A percentile compares a stretch with the other conserved stretches of the same genome.
phyloP scores from a whole-genome alignment of 106 monocot species.

The Iris macrosiphon region DNA sequence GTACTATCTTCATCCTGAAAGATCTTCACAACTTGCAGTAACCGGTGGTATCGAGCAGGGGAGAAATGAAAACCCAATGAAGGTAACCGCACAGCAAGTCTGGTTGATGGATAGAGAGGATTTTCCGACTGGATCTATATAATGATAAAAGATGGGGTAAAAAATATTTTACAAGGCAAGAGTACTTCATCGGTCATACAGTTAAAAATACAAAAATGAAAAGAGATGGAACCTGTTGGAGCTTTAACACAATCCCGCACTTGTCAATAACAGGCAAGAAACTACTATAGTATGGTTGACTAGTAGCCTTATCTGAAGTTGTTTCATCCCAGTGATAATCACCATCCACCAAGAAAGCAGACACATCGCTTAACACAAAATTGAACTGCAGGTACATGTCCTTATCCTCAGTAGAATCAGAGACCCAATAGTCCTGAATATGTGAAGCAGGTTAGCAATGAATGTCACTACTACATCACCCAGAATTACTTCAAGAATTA shows the following conservation, averaged over 20 bases:
- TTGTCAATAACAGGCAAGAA: constrained; percentile 89
- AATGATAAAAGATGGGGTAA: constrained; percentile 1
- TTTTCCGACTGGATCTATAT: constrained; percentile 65
- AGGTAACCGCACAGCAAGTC: constrained; percentile 75
- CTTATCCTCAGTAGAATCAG: constrained; percentile 39
- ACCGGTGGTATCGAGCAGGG: constrained; percentile 90
- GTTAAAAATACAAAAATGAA: background rate
- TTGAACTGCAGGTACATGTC: constrained; percentile 83
- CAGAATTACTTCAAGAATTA: constrained; percentile 8
- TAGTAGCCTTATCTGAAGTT: constrained; percentile 9
- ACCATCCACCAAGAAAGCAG: constrained; percentile 96
- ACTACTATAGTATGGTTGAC: constrained; percentile 7
- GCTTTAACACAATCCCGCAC: constrained; percentile 62
- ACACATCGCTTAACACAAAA: constrained; percentile 89
- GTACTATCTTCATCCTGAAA: constrained; percentile 49
- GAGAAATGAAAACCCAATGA: constrained; percentile 93
- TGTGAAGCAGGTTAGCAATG: constrained; percentile 4
- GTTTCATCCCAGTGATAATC: constrained; percentile 67
- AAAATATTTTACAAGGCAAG: background rate
- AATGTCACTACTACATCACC: background rate
- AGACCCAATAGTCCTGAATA: constrained; percentile 65
- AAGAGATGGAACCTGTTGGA: constrained; percentile 72
- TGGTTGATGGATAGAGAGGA: constrained; percentile 69
- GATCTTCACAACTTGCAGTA: constrained; percentile 79
- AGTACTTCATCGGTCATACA: background rate